phyloP scores from a whole-genome alignment of 495 filamentous ascomycete genomes.

The Penicillium atrosanguineum region DNA sequence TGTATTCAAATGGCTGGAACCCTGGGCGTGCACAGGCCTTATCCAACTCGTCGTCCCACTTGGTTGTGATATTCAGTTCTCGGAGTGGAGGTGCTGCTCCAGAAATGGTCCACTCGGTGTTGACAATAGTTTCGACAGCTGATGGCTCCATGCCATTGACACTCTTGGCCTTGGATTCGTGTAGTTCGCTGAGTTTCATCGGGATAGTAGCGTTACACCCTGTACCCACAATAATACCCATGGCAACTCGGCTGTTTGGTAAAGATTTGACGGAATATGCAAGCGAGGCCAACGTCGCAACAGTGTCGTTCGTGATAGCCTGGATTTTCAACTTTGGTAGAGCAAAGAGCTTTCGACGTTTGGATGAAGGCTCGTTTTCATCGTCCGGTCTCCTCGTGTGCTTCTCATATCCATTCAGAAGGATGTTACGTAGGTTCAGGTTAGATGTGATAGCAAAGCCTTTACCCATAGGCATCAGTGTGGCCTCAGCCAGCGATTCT shows the following conservation, averaged over 20 bases:
- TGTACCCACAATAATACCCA: slow-evolving; percentile 80
- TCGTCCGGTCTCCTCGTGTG: slow-evolving; percentile 48
- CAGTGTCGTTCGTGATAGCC: slow-evolving; percentile 79
- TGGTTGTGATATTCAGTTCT: slow-evolving; percentile 61
- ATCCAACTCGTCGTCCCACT: slow-evolving; percentile 70
- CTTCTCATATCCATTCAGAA: slow-evolving; percentile 66
- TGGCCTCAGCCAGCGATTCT: slow-evolving; percentile 69
- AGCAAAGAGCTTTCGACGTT: slow-evolving; percentile 46
- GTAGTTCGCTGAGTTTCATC: slow-evolving; percentile 61
- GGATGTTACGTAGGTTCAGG: slow-evolving; percentile 66
- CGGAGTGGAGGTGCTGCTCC: slow-evolving; percentile 66
- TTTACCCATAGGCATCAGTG: slow-evolving; percentile 84
- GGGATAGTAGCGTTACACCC: slow-evolving; percentile 82
- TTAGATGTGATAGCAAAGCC: slow-evolving; percentile 76
- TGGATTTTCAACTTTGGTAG: slow-evolving; percentile 68
- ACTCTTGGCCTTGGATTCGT: slow-evolving; percentile 56
- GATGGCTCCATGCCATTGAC: slow-evolving; percentile 37
- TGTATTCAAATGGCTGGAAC: slow-evolving; percentile 85
- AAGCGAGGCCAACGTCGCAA: slow-evolving; percentile 75
- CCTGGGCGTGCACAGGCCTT: slow-evolving; percentile 65
- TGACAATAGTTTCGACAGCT: slow-evolving; percentile 66
- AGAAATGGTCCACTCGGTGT: slow-evolving; percentile 85
- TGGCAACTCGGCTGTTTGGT: slow-evolving; percentile 68
- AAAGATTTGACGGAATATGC: slow-evolving; percentile 63
- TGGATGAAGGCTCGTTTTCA: slow-evolving; percentile 42